Percentiles rank a stretch among this genome's conserved stretches.
phyloP scores from a whole-genome alignment of 129 eudicot species.

The Arctium minus region DNA sequence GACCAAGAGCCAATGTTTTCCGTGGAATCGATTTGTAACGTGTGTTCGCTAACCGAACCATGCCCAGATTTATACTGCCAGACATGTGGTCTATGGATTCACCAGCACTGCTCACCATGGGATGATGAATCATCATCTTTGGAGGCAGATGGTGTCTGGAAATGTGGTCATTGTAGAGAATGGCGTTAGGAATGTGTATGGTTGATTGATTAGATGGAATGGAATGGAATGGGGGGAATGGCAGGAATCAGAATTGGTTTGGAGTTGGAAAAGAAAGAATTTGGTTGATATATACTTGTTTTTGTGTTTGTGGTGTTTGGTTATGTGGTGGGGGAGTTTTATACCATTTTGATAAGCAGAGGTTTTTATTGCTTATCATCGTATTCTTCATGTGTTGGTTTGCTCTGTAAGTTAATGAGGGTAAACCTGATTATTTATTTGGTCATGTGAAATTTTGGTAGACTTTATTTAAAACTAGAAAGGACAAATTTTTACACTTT shows the following conservation, averaged over 20 bases:
- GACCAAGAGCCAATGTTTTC: conserved; percentile 43
- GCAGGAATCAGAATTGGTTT: neutral
- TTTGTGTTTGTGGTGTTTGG: conserved; percentile 8
- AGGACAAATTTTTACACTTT: neutral
- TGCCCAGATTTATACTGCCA: conserved; percentile 69
- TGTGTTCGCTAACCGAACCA: conserved; percentile 60
- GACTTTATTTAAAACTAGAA: neutral
- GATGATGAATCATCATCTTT: conserved; percentile 34
- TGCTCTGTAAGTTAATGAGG: conserved; percentile 13
- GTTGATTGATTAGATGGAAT: neutral
- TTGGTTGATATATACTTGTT: conserved; percentile 24
- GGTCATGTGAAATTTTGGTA: neutral
- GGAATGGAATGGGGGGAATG: neutral
- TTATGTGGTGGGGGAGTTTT: conserved; percentile 11
- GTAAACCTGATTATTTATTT: neutral
- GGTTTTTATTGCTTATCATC: conserved; percentile 28
- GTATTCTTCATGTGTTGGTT: conserved; percentile 14
- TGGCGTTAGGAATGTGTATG: conserved; percentile 35
- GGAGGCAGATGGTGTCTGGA: conserved; percentile 64
- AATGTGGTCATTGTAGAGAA: conserved; percentile 73
- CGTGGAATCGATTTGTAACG: conserved; percentile 43
- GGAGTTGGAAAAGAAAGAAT: conserved; percentile 17
- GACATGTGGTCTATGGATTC: conserved; percentile 65
- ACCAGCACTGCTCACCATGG: conserved; percentile 87
- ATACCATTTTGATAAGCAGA: conserved; percentile 24